Evolutionary conservation across 1,139 yeast species (phyloP), one percentile per base, ranked within the genome.

Genomic region (Geotrichum fermentans): DNA sequence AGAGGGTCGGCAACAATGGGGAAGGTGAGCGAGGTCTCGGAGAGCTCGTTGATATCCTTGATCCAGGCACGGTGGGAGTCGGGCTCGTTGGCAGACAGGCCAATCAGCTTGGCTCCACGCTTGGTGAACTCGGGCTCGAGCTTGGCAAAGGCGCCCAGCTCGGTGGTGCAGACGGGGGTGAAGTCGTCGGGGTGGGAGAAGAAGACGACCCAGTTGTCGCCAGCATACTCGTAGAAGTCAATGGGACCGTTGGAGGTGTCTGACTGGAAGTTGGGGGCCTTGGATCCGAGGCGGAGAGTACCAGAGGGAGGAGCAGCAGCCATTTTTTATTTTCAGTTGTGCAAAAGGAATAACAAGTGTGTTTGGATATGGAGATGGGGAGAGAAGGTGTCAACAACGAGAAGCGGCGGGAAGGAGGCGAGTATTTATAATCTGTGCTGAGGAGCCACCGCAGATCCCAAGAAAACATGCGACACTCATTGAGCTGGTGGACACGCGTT

Each of bases 141-240:
- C 66, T 82, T 80, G 61, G 92, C 89, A 61, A 86, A 84, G 10
- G 94, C 95, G 55, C 95, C 95, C 57, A 86, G 75, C 72, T 86
- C 95, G 52, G 95, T 86, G 58, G 95, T 86, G 72, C 95, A 86
- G 47, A 86, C 92, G 49, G 95, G 95, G 44, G 95, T 86, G 73
- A 82, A 84, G 64, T 84, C 94, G 63, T 82, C 94, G 55, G 95
- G 95, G 69, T 86, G 95, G 36, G 90, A 82, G 72, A 86, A 86
- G 60, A 86, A 75, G 51, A 86, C 78, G 50, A 79, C 82, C 95
- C 95, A 86, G 52, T 78, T 70, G 67, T 80, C 79, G 41, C 87
- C 89, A 54, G 82, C 74, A 72, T 73, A 86, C 57, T 83, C 81
- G 71, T 86, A 85, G 76, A 86, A 85, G 60, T 77, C 78, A 61